A percentile compares a stretch with the other conserved stretches of the same genome.
Evolutionary conservation across 768 basidiomycete species (phyloP).

Genomic region (Mycena vitilis): DNA sequence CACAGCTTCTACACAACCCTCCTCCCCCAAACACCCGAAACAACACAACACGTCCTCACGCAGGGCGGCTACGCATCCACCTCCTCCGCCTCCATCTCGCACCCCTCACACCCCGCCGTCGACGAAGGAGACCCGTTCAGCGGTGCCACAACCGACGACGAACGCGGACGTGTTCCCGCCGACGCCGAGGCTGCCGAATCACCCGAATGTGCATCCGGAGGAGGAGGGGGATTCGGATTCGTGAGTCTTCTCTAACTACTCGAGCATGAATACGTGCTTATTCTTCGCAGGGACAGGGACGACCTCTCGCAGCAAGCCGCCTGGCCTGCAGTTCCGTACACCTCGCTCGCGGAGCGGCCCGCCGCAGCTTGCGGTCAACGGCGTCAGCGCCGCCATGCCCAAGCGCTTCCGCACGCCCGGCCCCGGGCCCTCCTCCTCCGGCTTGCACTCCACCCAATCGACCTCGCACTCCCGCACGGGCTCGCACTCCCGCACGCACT

Average conservation of each 20-base stretch:
- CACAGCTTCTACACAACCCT: constrained; percentile 78
- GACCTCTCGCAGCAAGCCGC: constrained; percentile 38
- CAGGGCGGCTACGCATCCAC: constrained; percentile 64
- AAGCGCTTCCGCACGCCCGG: constrained; percentile 52
- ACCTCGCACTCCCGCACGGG: too few relatives aligned
- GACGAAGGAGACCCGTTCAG: constrained; percentile 64
- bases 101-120: constrained; percentile 29
- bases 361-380: constrained; percentile 75
- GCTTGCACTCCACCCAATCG: neutral
- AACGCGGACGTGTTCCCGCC: constrained; percentile 50
- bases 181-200: constrained; percentile 51
- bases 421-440: constrained; percentile 9
- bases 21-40: constrained; percentile 79
- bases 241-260: constrained; percentile 4
- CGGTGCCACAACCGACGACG: constrained; percentile 23
- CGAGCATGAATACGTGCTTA: too few relatives aligned
- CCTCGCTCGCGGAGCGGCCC: constrained; percentile 43
- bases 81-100: constrained; percentile 33
- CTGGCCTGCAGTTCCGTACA: constrained; percentile 62
- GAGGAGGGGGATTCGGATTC: constrained; percentile 24
- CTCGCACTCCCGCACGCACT: too few relatives aligned
- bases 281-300: constrained; percentile 25
- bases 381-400: constrained; percentile 71
- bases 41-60: constrained; percentile 73
- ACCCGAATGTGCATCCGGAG: constrained; percentile 37